These are phyloP conservation scores for Candida stauntonica DNA, from an alignment of 805 yeast genomes.

Conservation along the genomic window DNA sequence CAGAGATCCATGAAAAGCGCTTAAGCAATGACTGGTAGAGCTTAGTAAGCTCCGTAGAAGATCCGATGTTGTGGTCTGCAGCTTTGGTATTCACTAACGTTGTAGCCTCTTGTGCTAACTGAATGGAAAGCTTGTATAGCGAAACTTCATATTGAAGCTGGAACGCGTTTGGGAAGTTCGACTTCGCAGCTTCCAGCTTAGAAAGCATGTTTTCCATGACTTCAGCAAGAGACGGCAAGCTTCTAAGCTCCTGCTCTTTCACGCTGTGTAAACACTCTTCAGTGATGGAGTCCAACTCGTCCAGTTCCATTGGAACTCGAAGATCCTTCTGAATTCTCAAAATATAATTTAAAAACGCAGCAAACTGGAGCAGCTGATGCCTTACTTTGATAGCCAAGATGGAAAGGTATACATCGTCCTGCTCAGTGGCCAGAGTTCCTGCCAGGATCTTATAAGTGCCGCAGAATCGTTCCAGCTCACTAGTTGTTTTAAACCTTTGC, in stretches of 20 bases:
- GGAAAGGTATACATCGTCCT: constrained; percentile 5
- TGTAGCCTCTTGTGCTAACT: not conserved
- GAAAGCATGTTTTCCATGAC: not conserved
- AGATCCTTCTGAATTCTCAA: not conserved
- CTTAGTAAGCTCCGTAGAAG: constrained; percentile 3
- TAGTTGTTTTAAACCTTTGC: not conserved
- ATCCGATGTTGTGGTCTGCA: not conserved
- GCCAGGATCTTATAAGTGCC: constrained; percentile 1
- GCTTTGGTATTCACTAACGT: constrained; percentile 2
- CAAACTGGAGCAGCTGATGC: constrained; percentile 4
- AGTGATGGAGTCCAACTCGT: constrained; percentile 1
- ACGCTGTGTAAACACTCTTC: constrained; percentile 8
- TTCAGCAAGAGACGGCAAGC: constrained; percentile 3
- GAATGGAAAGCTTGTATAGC: constrained; percentile 1
- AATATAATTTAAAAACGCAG: constrained; percentile 2
- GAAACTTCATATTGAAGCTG: not conserved
- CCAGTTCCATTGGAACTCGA: not conserved
- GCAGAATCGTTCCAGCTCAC: constrained; percentile 1
- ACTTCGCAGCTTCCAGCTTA: not conserved
- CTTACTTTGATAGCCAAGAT: constrained; percentile 1
- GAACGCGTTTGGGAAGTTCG: not conserved
- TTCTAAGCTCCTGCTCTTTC: constrained; percentile 12
- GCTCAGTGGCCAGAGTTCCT: not conserved
- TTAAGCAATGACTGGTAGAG: constrained; percentile 4
- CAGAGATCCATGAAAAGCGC: not conserved